phyloP scores from a whole-genome alignment of 345 rosid species.

The Aquilaria malaccensis region DNA sequence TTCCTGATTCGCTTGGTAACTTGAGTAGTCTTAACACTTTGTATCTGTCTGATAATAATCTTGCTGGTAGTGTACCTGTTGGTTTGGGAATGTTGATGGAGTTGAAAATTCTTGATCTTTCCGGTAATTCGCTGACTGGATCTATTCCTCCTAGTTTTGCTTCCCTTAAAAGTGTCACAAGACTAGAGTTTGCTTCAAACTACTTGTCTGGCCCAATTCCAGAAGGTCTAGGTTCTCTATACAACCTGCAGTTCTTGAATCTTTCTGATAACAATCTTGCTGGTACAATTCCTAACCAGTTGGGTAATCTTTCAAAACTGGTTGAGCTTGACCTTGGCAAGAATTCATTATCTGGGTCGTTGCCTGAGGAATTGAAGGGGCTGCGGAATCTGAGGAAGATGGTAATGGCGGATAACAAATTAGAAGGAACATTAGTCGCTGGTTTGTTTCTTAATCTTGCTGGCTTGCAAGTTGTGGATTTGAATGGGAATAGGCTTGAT shows the following conservation, averaged over 20 bases:
- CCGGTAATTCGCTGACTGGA: conserved; percentile 45
- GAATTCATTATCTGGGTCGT: conserved; percentile 39
- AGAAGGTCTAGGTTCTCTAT: conserved; percentile 28
- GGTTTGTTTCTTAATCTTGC: conserved; percentile 33
- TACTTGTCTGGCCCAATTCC: conserved; percentile 43
- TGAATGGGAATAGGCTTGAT: conserved; percentile 38
- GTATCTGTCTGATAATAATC: conserved; percentile 35
- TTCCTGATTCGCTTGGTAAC: conserved; percentile 50
- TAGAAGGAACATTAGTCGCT: conserved; percentile 28
- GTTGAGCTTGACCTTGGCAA: conserved; percentile 52
- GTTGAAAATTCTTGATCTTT: conserved; percentile 42
- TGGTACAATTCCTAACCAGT: conserved; percentile 38
- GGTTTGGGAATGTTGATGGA: conserved; percentile 33
- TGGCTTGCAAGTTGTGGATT: conserved; percentile 30
- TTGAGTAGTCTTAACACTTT: conserved; percentile 32
- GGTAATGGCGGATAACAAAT: conserved; percentile 33
- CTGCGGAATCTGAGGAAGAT: conserved; percentile 36
- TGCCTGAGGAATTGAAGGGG: conserved; percentile 35
- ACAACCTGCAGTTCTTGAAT: conserved; percentile 31
- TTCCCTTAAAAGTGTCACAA: conserved; percentile 28
- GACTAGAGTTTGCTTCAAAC: conserved; percentile 44
- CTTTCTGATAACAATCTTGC: conserved; percentile 45
- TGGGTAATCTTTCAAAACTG: conserved; percentile 37
- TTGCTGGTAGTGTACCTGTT: conserved; percentile 36
- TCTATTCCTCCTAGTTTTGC: conserved; percentile 36